These are phyloP conservation scores for Lactifluus piperatus DNA, from an alignment of 768 basidiomycete species.

Conservation along the genomic window DNA sequence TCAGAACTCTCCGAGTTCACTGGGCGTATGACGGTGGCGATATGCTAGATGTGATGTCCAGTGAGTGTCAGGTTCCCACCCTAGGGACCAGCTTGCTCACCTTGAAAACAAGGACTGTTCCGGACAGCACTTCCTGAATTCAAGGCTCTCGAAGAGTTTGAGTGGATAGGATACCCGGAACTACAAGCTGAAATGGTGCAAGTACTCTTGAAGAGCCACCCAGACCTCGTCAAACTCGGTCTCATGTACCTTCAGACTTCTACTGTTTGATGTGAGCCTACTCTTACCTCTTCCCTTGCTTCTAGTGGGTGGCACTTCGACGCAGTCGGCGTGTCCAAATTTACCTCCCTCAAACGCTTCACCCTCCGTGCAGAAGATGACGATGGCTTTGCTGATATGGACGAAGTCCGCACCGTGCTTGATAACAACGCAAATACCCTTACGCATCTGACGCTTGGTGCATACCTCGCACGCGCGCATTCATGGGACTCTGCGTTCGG, in stretches of 20 bases:
- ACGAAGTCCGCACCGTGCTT: conserved; percentile 54
- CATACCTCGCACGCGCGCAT: conserved; percentile 54
- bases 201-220: conserved; percentile 44
- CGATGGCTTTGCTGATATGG: conserved; percentile 63
- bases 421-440: conserved; percentile 51
- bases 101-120: conserved; percentile 45
- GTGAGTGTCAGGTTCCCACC: conserved; percentile 47
- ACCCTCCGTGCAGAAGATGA: conserved; percentile 63
- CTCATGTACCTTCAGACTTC: conserved; percentile 37
- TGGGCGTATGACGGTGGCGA: conserved; percentile 66
- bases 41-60: conserved; percentile 51
- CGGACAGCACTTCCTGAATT: conserved; percentile 56
- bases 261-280: background rate
- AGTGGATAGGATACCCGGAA: conserved; percentile 75
- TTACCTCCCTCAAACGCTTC: conserved; percentile 52
- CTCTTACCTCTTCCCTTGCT: background rate
- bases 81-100: conserved; percentile 51
- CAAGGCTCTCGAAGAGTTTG: conserved; percentile 50
- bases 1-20: conserved; percentile 53
- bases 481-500: conserved; percentile 62
- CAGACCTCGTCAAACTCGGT: conserved; percentile 46
- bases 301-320: conserved; percentile 65
- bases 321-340: conserved; percentile 57
- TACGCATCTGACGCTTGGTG: conserved; percentile 56
- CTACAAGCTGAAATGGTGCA: conserved; percentile 60